A percentile compares a stretch with the other conserved stretches of the same genome.
Conservation (phyloP, 805 yeast genomes). For the Sugiyamaella americana region DNA sequence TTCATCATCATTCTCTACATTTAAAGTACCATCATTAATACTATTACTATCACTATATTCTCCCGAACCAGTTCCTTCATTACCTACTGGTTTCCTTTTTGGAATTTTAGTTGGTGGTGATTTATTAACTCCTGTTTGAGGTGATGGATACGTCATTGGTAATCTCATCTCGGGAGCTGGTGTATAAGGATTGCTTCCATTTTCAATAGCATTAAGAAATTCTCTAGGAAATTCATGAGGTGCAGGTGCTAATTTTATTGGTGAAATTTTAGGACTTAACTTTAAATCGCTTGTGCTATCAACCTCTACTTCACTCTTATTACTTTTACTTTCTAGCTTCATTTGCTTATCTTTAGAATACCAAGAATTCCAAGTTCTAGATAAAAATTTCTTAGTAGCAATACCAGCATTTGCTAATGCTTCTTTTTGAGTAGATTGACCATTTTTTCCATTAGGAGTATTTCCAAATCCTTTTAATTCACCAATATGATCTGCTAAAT, state of each 20-base stretch:
- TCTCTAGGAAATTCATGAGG: slow-evolving; percentile 29
- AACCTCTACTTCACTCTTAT: slow-evolving; percentile 4
- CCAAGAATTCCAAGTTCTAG: slow-evolving; percentile 26
- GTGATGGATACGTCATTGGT: slow-evolving; percentile 13
- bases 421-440: slow-evolving; percentile 10
- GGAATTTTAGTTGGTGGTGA: neutral
- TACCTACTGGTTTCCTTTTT: neutral
- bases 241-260: slow-evolving; percentile 20
- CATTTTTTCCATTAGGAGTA: slow-evolving; percentile 3
- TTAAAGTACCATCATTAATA: too few species aligned
- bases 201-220: slow-evolving; percentile 18
- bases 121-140: neutral
- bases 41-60: too few species aligned
- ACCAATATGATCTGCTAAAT: slow-evolving; percentile 17
- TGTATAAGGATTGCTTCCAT: slow-evolving; percentile 18
- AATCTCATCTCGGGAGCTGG: slow-evolving; percentile 23
- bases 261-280: neutral
- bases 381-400: neutral
- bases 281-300: slow-evolving; percentile 1
- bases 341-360: slow-evolving; percentile 19
- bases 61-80: too few species aligned
- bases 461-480: slow-evolving; percentile 17
- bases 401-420: slow-evolving; percentile 17
- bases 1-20: neutral
- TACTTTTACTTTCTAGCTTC: neutral